phyloP scores from a whole-genome alignment of 257 asterid species.

The Nicotiana otophora region DNA sequence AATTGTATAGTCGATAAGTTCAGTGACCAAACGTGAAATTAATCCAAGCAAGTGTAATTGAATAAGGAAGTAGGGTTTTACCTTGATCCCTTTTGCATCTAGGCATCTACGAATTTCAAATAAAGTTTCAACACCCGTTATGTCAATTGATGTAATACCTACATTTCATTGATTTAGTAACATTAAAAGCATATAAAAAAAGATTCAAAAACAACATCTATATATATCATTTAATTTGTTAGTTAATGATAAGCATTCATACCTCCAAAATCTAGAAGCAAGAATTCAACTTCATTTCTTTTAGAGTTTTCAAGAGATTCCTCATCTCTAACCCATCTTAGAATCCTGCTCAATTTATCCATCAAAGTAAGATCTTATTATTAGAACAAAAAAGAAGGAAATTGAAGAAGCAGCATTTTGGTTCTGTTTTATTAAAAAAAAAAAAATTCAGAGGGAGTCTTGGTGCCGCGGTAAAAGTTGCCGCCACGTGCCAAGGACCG shows the following conservation, averaged over 20 bases:
- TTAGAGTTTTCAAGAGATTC: slow-evolving; percentile 9
- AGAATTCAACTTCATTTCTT: slow-evolving; percentile 34
- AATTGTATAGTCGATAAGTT: no score
- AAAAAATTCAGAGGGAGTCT: no score
- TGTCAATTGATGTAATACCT: slow-evolving; percentile 61
- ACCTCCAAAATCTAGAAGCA: slow-evolving; percentile 82
- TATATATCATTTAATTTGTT: neutral
- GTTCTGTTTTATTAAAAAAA: neutral
- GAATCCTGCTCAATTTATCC: slow-evolving; percentile 35
- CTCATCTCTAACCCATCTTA: slow-evolving; percentile 76
- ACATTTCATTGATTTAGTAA: neutral
- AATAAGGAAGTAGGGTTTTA: neutral
- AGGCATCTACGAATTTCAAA: slow-evolving; percentile 46
- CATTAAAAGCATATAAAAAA: neutral
- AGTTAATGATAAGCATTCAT: neutral
- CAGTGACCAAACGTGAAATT: no score
- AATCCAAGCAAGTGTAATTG: no score
- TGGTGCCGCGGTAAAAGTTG: no score
- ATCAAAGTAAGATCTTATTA: neutral
- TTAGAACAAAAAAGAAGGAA: neutral
- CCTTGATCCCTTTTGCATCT: slow-evolving; percentile 55
- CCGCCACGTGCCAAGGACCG: no score
- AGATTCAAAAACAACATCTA: no score
- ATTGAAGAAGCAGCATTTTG: neutral
- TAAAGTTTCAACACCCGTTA: slow-evolving; percentile 66